Evolutionary conservation across 1,139 yeast species (phyloP).

Genomic region (Saccharomyces pastorianus): DNA sequence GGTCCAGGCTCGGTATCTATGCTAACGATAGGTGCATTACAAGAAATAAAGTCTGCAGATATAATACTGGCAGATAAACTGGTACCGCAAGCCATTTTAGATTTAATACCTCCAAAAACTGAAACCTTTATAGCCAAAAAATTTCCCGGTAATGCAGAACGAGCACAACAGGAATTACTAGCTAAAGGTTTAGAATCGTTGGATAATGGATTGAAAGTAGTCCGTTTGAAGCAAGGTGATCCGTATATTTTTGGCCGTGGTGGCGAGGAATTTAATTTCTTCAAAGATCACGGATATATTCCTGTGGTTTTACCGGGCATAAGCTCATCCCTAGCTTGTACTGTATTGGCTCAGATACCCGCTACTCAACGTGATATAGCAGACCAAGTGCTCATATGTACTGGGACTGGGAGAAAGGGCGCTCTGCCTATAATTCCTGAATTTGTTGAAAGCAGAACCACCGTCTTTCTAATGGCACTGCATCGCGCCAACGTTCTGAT

Average conservation of each 20-base stretch:
- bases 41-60: constrained; percentile 76
- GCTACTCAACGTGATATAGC: constrained; percentile 90
- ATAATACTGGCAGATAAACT: constrained; percentile 81
- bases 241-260: constrained; percentile 97
- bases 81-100: constrained; percentile 82
- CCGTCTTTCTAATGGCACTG: constrained; percentile 83
- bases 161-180: constrained; percentile 80
- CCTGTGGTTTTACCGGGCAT: constrained; percentile 82
- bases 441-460: constrained; percentile 63
- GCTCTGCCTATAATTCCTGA: constrained; percentile 72
- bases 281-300: constrained; percentile 54
- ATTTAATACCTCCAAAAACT: constrained; percentile 66
- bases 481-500: constrained; percentile 71
- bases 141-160: constrained; percentile 95
- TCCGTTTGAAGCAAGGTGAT: constrained; percentile 91
- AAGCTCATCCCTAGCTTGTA: constrained; percentile 85
- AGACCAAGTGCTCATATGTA: constrained; percentile 85
- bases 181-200: constrained; percentile 61
- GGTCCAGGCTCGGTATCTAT: constrained; percentile 89
- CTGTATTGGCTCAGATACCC: constrained; percentile 77
- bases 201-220: constrained; percentile 63
- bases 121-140: constrained; percentile 81
- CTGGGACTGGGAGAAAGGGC: constrained; percentile 92
- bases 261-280: constrained; percentile 79
- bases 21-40: constrained; percentile 77